A percentile compares a stretch with the other conserved stretches of the same genome.
phyloP scores from a whole-genome alignment of 2,329 filamentous ascomycete species.

The Curvularia spicifera region DNA sequence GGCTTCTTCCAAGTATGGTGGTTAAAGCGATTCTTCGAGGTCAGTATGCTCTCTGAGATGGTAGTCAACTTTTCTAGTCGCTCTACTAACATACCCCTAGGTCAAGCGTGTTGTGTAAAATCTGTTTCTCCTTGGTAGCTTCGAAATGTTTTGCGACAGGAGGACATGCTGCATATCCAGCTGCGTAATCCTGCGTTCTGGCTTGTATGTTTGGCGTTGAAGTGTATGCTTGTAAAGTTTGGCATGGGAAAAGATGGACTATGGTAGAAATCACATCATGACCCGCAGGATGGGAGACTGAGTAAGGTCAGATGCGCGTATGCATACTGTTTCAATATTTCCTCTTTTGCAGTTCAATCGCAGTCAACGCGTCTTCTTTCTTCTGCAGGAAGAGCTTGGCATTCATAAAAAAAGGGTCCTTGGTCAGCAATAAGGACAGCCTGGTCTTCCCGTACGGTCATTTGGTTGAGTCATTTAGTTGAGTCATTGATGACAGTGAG shows the following conservation, averaged over 20 bases:
- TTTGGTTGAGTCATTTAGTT: background rate
- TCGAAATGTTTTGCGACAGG: background rate
- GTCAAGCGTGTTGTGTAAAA: constrained; percentile 45
- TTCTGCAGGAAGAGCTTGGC: constrained; percentile 10
- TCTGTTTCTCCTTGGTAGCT: background rate
- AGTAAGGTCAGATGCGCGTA: constrained; percentile 9
- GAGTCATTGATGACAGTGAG: background rate
- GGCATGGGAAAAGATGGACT: constrained; percentile 19
- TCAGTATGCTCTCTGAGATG: constrained; percentile 38
- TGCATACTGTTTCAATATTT: constrained; percentile 6
- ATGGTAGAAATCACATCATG: constrained; percentile 9
- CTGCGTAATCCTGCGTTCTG: constrained; percentile 3
- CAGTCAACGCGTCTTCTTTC: constrained; percentile 3
- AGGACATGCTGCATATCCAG: background rate
- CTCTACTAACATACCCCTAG: constrained; percentile 23
- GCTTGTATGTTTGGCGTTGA: constrained; percentile 27
- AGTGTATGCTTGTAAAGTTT: constrained; percentile 16
- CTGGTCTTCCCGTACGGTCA: background rate
- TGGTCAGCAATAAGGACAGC: constrained; percentile 1
- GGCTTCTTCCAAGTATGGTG: constrained; percentile 99
- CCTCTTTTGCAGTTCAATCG: background rate
- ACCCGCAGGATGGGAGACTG: background rate
- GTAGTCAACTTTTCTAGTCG: background rate
- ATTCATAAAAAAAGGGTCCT: background rate
- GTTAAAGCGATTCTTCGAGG: constrained; percentile 97